Base-by-base conservation (phyloP, 495 filamentous ascomycete species). In the Aspergillus asperescens region DNA sequence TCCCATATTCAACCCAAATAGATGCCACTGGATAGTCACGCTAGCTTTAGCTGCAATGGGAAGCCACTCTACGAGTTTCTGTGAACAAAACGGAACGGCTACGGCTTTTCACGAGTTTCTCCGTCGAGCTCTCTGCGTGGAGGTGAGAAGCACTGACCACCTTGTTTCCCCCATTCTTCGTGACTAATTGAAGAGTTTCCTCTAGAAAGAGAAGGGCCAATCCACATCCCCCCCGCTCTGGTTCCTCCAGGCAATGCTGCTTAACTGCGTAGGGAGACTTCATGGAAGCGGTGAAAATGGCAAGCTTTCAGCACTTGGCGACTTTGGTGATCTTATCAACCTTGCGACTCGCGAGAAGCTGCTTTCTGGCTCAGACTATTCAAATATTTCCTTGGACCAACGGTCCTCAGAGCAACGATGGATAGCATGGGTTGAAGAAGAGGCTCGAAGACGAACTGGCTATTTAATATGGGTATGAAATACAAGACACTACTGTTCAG, bases 31-130 rank as follows among this genome's bases (percentile, higher is more conserved):
- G 75, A 54, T 77, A 16, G 46, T 77, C 39, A 55, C 54, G 4
- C 52, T 79, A 37, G 71, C 76, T 18, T 49, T 79, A 39, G 58
- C 73, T 8, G 65, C 76, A 38, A 68, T 79, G 44, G 77, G 77
- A 1, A 71, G 66, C 44, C 72, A 77, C 48, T 65, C 60, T 52
- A 59, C 61, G 39, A 56, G 58, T 5, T 43, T 57, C 6, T 32
- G 60, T n/a, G 60, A 68, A 16, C 45, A 57, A 45, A 58, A 67
- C 16, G 55, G 65, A 8, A 68, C 58, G 39, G 54, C 61, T 28
- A 39, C 57, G 22, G 65, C 71, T 35, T 65, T 77, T 25, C 66
- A 77, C 50, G 75, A 78, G 49, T 65, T 78, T 45, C 60, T 74
- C 38, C 71, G 72, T 19, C 62, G 72, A 24, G 71, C 66, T 19